Evolutionary conservation across 371 early-diverging fungal species (phyloP).

Genomic region (Syncephalastrum monosporum): DNA sequence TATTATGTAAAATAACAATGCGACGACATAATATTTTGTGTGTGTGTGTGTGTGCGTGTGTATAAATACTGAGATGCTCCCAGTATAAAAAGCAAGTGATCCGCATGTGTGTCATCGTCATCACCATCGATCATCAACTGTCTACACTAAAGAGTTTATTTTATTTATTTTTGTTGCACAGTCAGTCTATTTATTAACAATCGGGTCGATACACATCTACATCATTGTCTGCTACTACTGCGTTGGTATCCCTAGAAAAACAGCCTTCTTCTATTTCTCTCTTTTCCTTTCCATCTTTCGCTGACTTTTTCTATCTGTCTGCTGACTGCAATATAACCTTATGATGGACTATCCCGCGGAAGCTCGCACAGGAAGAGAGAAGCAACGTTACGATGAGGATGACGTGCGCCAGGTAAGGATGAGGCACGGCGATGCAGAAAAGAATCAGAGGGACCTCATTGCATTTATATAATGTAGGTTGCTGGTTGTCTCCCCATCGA

Average conservation of each 20-base stretch:
- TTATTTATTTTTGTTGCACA: no score
- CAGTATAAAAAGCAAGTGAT: neutral
- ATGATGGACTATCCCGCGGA: constrained; percentile 6
- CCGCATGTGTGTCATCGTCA: no score
- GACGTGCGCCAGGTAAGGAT: constrained; percentile 39
- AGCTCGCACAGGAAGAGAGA: constrained; percentile 51
- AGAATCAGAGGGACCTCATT: neutral
- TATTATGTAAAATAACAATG: constrained; percentile 52
- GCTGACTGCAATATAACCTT: no score
- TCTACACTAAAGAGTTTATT: no score
- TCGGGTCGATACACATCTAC: no score
- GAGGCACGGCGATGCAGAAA: no score
- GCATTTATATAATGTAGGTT: constrained; percentile 29
- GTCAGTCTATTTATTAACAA: no score
- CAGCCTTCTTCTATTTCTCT: neutral
- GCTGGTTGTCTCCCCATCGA: constrained; percentile 62
- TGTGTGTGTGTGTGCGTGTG: neutral
- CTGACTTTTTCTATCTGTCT: no score
- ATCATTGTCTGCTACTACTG: neutral
- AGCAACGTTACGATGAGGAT: constrained; percentile 43
- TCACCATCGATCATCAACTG: no score
- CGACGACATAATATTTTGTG: no score
- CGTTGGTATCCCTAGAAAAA: neutral
- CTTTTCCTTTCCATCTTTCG: neutral
- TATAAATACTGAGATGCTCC: neutral